Percentiles rank a stretch among this genome's conserved stretches.
These are phyloP conservation scores for Penicillium robsamsonii DNA, from an alignment of 495 filamentous ascomycete species.

Conservation along the genomic window DNA sequence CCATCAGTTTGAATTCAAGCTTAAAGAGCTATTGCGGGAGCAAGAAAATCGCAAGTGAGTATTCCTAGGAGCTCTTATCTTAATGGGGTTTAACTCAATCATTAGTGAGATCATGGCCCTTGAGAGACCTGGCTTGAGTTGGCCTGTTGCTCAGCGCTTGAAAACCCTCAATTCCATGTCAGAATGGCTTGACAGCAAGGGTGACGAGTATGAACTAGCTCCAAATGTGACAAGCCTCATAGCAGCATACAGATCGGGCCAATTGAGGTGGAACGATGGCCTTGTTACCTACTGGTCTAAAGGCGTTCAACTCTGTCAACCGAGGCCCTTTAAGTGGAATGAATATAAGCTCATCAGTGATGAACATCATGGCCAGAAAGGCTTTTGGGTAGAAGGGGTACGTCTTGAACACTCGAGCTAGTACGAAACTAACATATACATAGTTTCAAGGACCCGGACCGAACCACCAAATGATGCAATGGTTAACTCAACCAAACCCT, in stretches of 20 bases:
- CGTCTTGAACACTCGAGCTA: neutral
- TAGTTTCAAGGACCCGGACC: neutral
- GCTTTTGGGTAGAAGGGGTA: constrained; percentile 4
- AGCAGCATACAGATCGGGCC: neutral
- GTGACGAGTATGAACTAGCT: neutral
- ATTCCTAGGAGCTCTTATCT: too few relatives aligned
- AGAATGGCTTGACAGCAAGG: neutral
- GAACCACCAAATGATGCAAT: neutral
- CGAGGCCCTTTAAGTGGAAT: neutral
- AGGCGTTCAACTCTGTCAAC: constrained; percentile 1
- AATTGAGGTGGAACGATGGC: neutral
- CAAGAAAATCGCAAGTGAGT: neutral
- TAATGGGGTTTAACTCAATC: too few relatives aligned
- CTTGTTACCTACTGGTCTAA: constrained; percentile 12
- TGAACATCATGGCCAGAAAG: neutral
- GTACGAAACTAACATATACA: neutral
- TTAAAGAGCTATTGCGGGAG: neutral
- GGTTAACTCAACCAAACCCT: too few relatives aligned
- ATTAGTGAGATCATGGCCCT: neutral
- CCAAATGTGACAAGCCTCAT: neutral
- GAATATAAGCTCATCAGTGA: neutral
- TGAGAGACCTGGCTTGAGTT: neutral
- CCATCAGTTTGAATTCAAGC: neutral
- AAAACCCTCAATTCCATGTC: neutral
- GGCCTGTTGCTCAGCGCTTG: constrained; percentile 1